Evolutionary conservation across 2,329 filamentous ascomycete genomes (phyloP), one percentile per base, ranked within the genome.

Genomic region (Ascochyta lentis): DNA sequence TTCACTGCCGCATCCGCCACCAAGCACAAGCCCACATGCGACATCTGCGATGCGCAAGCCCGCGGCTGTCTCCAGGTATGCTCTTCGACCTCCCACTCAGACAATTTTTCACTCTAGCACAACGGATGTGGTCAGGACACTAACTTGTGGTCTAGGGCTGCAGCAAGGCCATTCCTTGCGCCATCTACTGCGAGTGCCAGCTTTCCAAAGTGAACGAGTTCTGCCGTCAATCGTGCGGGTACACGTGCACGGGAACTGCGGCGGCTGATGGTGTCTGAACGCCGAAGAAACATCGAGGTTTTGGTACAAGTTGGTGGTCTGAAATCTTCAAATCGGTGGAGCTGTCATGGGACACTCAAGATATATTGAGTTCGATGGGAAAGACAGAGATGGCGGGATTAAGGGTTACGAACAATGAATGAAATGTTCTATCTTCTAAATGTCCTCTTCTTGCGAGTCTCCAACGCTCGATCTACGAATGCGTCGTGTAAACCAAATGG

Each of bases 151-250:
- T 2, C 12, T 5, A 39, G 16, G 3, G 13, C 9, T 39, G 37
- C 9, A 4, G 3, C 16, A 13, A 16, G 8, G 9, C 8, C 35
- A 9, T 9, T 6, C 2, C 33, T n/a, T 35, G 33, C 33, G 3
- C 15, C 5, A 35, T 9, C 33, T 7, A 6, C 33, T 16, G 33
- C 33, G n/a, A 35, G 15, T 35, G 33, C n/a, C n/a, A 16, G 6
- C 4, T 35, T 35, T 16, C 33, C n/a, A 35, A 44, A 8, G 4
- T 4, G 24, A 19, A 51, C 7, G 4, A 33, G 16, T 45, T 45
- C 19, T 51, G 49, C 34, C 49, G 49, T 26, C 41, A 45, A 7
- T 33, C 6, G 24, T 51, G 49, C 34, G n/a, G 35, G 4, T 45
- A 33, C 9, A 16, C 10, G 6, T 51, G 41, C 41, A 7, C 27